phyloP scores from a whole-genome alignment of 352 stramenopile genomes.

The Pythium plurisporium region DNA sequence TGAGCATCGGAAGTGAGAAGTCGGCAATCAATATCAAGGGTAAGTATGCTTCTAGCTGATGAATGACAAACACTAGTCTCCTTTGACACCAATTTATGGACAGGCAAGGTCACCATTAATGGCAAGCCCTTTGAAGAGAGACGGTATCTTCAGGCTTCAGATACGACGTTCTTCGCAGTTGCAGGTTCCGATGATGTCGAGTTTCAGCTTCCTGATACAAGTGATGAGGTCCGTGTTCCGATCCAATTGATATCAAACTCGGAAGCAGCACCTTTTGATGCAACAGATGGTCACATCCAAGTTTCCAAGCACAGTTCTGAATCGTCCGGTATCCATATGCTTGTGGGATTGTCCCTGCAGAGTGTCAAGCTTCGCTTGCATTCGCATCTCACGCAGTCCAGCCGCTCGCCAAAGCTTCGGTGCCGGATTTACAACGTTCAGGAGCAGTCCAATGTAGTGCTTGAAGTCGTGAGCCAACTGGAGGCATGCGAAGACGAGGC shows the following conservation, averaged over 20 bases:
- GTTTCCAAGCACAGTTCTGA: background rate
- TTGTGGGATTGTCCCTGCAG: slow-evolving; percentile 6
- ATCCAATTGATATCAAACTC: background rate
- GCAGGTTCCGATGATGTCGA: background rate
- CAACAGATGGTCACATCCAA: background rate
- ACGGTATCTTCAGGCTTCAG: background rate
- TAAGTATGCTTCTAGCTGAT: background rate
- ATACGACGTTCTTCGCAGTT: background rate
- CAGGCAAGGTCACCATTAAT: slow-evolving; percentile 53
- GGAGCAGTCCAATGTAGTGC: slow-evolving; percentile 4
- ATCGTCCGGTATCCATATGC: background rate
- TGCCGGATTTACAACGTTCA: slow-evolving; percentile 14
- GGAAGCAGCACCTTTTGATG: background rate
- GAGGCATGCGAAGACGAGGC: slow-evolving; percentile 31
- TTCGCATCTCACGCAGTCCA: background rate
- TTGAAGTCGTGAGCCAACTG: slow-evolving; percentile 34
- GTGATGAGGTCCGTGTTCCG: slow-evolving; percentile 2
- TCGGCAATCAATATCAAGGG: slow-evolving; percentile 9
- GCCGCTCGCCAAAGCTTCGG: slow-evolving; percentile 4
- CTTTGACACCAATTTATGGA: background rate
- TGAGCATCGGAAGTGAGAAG: slow-evolving; percentile 12
- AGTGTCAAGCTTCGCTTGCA: background rate
- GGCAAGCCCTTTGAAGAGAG: slow-evolving; percentile 23
- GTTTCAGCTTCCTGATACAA: background rate
- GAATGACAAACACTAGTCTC: no score